phyloP scores from a whole-genome alignment of 179 eudicot species.

The Amaranthus tricolor region DNA sequence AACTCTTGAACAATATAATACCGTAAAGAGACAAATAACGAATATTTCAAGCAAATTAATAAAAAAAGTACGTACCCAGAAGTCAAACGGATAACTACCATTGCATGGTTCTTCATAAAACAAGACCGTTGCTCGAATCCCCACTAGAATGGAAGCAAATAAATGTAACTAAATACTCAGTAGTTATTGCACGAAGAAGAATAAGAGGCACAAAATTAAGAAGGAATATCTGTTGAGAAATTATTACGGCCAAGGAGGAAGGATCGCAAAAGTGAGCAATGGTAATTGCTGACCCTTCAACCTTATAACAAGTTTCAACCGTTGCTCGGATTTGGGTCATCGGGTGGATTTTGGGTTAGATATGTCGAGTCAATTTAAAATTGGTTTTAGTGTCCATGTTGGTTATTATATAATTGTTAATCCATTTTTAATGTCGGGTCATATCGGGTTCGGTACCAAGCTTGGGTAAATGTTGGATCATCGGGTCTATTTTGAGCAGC shows the following conservation, averaged over 20 bases:
- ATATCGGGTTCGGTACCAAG: too few species aligned
- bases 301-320: too few species aligned
- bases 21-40: not conserved
- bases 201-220: not conserved
- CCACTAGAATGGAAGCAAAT: slow-evolving; percentile 32
- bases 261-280: not conserved
- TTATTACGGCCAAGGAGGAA: not conserved
- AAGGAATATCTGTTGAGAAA: not conserved
- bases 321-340: too few species aligned
- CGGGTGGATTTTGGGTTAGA: too few species aligned
- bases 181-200: not conserved
- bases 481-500: too few species aligned
- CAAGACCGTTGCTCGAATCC: slow-evolving; percentile 49
- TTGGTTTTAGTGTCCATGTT: too few species aligned
- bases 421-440: too few species aligned
- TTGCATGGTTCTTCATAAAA: slow-evolving; percentile 48
- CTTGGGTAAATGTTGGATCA: too few species aligned
- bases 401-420: too few species aligned
- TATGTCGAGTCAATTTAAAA: too few species aligned
- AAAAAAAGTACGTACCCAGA: slow-evolving; percentile 36
- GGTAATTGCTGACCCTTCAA: too few species aligned
- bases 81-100: slow-evolving; percentile 39
- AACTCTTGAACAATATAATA: not conserved
- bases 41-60: not conserved
- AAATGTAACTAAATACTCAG: not conserved